Base-by-base conservation (phyloP, 768 basidiomycete genomes). In the Pleurotus citrinopileatus region DNA sequence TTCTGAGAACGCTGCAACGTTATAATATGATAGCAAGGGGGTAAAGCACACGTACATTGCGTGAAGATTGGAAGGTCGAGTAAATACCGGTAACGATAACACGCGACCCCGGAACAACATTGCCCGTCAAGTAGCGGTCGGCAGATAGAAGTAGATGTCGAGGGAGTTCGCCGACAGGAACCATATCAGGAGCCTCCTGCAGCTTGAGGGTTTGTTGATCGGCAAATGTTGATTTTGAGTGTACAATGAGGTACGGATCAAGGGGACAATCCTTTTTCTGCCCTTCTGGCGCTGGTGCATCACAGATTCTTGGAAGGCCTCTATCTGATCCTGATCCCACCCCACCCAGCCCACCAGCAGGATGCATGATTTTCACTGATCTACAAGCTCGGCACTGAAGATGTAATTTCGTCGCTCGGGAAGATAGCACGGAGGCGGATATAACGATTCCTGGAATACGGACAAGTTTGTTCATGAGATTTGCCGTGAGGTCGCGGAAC, bases 101-200 rank as follows among this genome's bases (percentile, higher is more conserved):
- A 53, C 97, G 77, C n/a, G 94, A 93, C 2, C 97, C 97, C 3
- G 97, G 97, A 8, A 98, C 91, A 8, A 98, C 95, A 64, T 87
- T 87, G 0, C 92, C 94, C 0, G 95, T 93, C 52, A 98, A 76
- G 63, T 94, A 87, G 67, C 96, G 77, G 67, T 99, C 97, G 3
- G 84, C 85, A 25, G 91, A 95, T 22, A 99, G 75, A 47, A 96
- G 79, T 80, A 99, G 94, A 66, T 98, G 97, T 45, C 95, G 74
- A 7, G 97, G 97, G 37, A 99, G 76, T 65, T 99, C 97, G 78
- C 97, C 97, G 22, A 98, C 95, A 0, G 97, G 97, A 1, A 99
- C 97, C 93, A 98, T 97, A 68, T 99, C 97, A 0, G 97, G 97
- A 15, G 96, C 95, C 70, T 99, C 97, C 70, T 99, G 97, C 10